Base-by-base conservation (phyloP, 306 rosid genomes). In the Vachellia collinsii region DNA sequence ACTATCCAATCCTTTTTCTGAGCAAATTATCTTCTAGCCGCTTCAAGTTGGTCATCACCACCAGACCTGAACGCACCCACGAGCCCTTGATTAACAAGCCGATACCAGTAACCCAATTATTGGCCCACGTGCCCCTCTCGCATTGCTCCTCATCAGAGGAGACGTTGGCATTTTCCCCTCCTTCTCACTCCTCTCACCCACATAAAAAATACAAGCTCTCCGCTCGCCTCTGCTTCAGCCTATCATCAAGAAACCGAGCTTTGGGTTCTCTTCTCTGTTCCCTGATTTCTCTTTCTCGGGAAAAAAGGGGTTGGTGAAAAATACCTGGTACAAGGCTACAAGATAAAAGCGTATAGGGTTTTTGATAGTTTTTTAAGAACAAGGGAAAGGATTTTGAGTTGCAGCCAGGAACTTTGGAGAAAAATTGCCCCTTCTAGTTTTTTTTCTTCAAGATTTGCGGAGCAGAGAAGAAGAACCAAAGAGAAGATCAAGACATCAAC, bases 61-160 rank as follows among this genome's bases (percentile, higher is more conserved):
- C 34, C 34, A 29, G 34, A 29, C 34, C 34, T 65, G 25, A 82
- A 53, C 72, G 74, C 87, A 85, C 65, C 66, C 29, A 75, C 53
- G 44, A 70, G 58, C 54, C 62, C 34, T 70, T 70, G 43, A 62
- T 62, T 23, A 22, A 19, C 8, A 3, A 8, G 9, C 36, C 41
- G 36, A 78, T 22, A 85, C 87, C 77, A 82, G 91, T 67, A 53
- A 0, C 7, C 7, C 34, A 12, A 38, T 20, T 9, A 54, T 42
- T 80, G 86, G 85, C 79, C 80, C 85, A 87, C 83, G 77, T 87
- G 83, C 70, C 39, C 4, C 20, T 5, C 13, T 43, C 56, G 0
- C 19, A 70, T 46, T 73, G 68, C 67, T 36, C 48, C 22, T 13
- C 22, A 12, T 66, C 14, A 61, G 69, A 54, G 13, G 3, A 41